A percentile compares a stretch with the other conserved stretches of the same genome.
Conservation (phyloP, 139 green algal genomes). For the Bryopsis sp. region DNA sequence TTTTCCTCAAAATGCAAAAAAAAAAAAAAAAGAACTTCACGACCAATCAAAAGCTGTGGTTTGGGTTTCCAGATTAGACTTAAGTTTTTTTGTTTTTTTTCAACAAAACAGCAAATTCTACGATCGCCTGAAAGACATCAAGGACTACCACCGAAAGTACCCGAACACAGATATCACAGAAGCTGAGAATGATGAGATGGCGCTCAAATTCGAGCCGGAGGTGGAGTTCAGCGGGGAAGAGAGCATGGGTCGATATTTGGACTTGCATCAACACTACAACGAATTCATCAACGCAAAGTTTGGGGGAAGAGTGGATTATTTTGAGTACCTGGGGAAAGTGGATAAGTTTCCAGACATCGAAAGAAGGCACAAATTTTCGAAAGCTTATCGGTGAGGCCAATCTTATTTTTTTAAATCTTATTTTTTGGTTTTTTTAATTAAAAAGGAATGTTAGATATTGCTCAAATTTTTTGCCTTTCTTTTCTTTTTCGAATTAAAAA, state of each 20-base stretch:
- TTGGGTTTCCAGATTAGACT: too few species aligned
- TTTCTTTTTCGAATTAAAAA: too few species aligned
- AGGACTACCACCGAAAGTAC: conserved; percentile 71
- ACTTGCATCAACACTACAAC: conserved; percentile 74
- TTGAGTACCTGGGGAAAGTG: conserved; percentile 53
- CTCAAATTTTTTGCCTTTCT: too few species aligned
- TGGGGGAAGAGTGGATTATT: conserved; percentile 57
- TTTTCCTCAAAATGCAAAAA: too few species aligned
- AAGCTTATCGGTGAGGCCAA: conserved; percentile 41
- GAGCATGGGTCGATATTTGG: conserved; percentile 74
- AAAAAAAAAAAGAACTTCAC: too few species aligned
- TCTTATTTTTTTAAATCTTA: conserved; percentile 9
- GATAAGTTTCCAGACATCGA: conserved; percentile 37
- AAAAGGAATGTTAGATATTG: too few species aligned
- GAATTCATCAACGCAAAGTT: conserved; percentile 79
- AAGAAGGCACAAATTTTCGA: conserved; percentile 24
- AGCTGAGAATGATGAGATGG: conserved; percentile 48
- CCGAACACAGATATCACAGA: conserved; percentile 58
- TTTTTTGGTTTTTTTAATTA: neutral
- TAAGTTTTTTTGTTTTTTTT: neutral
- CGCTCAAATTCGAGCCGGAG: conserved; percentile 41
- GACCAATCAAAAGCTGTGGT: too few species aligned
- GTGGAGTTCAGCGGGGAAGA: conserved; percentile 86
- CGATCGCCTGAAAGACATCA: conserved; percentile 81
- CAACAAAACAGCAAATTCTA: conserved; percentile 70